Base-by-base conservation (phyloP, 2,329 filamentous ascomycete species). In the Talaromyces sp. region DNA sequence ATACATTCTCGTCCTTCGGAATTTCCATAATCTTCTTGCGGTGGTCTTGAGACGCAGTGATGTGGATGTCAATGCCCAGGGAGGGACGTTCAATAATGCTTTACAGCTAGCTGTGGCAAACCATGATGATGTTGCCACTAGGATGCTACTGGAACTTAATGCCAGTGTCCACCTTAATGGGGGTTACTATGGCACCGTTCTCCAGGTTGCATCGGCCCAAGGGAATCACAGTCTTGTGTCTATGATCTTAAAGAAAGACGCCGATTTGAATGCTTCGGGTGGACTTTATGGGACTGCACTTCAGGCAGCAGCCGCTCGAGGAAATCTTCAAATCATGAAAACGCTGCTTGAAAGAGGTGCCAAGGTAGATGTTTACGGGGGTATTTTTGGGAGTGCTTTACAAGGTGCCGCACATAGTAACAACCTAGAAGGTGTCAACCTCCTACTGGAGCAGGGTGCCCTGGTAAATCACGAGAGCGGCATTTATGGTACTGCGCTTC, bases 401-500 rank as follows among this genome's bases (percentile, higher is more conserved):
- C 43, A 47, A 22, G 19, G 43, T 13, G 43, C 43, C 10, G 43
- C n/a, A 13, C 43, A 47, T 13, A 47, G 5, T 22, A 8, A 19
- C 10, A 47, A 47, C 17, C 10, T 47, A 22, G 43, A 47, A 47
- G n/a, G n/a, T 0, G 43, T 47, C 10, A 22, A 13, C 3, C 43
- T 47, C 43, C 43, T 47, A 19, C 8, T 43, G 3, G 2, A 47
- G 19, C 43, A 47, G 3, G 8, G 19, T 47, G 43, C 43, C 19
- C 4, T 13, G 43, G 10, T 47, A 2, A 47, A 22, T 47, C 13
- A 1, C 19, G 1, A 22, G 3, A 2, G 43, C 1, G 29, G 31
- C 2, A 17, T 66, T 72, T 64, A 74, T 80, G 31, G 58, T 4
- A 62, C 36, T 22, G 61, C 63, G 11, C 58, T 60, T n/a, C 58